A percentile compares a stretch with the other conserved stretches of the same genome.
Evolutionary conservation across 2,329 filamentous ascomycete genomes (phyloP).

Genomic region (Samsoniella hepiali): DNA sequence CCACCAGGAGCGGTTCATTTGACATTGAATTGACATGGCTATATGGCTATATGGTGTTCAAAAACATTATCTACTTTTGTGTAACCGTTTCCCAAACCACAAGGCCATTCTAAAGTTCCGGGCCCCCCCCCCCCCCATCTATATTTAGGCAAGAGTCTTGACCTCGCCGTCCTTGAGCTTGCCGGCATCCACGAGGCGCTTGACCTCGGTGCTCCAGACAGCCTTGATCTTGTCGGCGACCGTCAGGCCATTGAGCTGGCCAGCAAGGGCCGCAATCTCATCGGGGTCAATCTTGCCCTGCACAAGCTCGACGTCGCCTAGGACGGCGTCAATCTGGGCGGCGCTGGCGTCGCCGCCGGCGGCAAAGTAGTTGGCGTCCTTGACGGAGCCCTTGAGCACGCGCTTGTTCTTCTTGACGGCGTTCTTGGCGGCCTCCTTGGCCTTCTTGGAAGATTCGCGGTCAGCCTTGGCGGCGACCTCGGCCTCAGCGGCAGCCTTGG

Average conservation of each 20-base stretch:
- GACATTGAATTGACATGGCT: too few species aligned
- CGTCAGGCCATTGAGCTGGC: slow-evolving; percentile 75
- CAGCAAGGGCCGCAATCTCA: slow-evolving; percentile 79
- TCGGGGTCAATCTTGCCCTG: slow-evolving; percentile 87
- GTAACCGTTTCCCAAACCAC: slow-evolving; percentile 4
- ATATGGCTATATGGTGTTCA: neutral
- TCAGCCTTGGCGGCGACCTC: slow-evolving; percentile 83
- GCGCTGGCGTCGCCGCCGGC: slow-evolving; percentile 68
- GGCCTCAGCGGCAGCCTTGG: slow-evolving; percentile 73
- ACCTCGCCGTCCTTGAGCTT: slow-evolving; percentile 83
- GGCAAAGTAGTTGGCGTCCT: slow-evolving; percentile 96
- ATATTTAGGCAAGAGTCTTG: slow-evolving; percentile 55
- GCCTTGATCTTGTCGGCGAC: slow-evolving; percentile 80
- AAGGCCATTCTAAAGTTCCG: neutral
- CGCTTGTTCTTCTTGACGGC: slow-evolving; percentile 99
- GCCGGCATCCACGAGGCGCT: slow-evolving; percentile 73
- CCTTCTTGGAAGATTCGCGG: slow-evolving; percentile 85
- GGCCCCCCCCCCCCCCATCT: too few species aligned
- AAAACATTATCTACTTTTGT: slow-evolving; percentile 5
- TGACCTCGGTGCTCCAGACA: slow-evolving; percentile 74
- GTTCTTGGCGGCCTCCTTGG: slow-evolving; percentile 97
- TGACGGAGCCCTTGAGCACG: slow-evolving; percentile 87
- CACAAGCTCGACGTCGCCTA: slow-evolving; percentile 81
- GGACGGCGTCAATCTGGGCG: slow-evolving; percentile 74
- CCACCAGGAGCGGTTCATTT: too few species aligned